Base-by-base conservation (phyloP, 2,329 filamentous ascomycete genomes). In the Sclerotinia borealis region DNA sequence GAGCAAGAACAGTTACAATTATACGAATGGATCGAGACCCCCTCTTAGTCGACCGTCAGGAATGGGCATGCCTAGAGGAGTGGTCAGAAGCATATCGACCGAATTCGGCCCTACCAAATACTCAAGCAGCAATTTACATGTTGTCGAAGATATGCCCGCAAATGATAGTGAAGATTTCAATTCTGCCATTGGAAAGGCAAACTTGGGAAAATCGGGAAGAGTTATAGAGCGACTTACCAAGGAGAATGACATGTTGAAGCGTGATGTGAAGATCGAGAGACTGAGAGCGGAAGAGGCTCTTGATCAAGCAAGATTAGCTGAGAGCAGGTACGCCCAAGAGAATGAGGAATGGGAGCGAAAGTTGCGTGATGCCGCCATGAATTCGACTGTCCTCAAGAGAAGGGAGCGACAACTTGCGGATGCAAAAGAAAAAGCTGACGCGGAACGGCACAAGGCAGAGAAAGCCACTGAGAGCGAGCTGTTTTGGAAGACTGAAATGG, bases 211-310 rank as follows among this genome's bases (percentile, higher is more conserved):
- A 78, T 91, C 87, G 11, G 89, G 89, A 10, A 81, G 88, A 39
- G 89, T 92, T 59, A 93, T 95, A 75, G 91, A 95, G 76, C 85
- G 86, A 72, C 82, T 95, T 61, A 90, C 92, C 72, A 87, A 87
- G 60, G 90, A 93, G 73, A 92, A 92, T 69, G 90, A 93, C 72
- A 83, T 86, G 47, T 79, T 93, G 51, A 90, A 90, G 70, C 83
- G 90, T 59, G 90, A 93, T 67, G 79, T 90, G 63, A 81, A 88
- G 70, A 83, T 88, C 63, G 87, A 90, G 75, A 79, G 80, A 25
- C 74, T 88, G 61, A 82, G 82, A 51, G 82, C 87, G 50, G 88
- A 92, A 64, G 90, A 92, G 71, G 82, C 88, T n/a, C 85, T 85
- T 69, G 85, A 89, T 72, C 82, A 84, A 5, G 83, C 88, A 13